Percentiles rank a stretch among this genome's conserved stretches.
These are phyloP conservation scores for Tuber calosporum DNA, from an alignment of 495 filamentous ascomycete genomes.

Conservation along the genomic window DNA sequence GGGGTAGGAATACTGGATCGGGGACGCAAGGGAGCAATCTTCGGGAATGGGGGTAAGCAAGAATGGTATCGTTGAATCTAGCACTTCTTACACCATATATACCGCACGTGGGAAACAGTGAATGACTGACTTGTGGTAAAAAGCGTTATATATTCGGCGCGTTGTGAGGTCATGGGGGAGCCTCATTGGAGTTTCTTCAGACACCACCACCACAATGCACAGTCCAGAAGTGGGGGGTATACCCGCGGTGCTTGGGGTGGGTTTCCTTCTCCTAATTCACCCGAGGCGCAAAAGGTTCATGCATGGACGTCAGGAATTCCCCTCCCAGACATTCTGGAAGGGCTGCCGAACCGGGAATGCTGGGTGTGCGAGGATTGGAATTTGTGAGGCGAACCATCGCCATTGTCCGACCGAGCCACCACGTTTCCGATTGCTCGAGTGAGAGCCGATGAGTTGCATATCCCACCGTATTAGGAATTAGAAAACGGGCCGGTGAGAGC, in stretches of 20 bases:
- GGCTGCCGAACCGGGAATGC: neutral
- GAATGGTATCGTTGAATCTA: neutral
- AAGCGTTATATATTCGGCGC: neutral
- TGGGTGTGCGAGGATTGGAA: neutral
- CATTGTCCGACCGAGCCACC: neutral
- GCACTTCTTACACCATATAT: neutral
- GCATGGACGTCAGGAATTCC: neutral
- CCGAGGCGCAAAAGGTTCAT: neutral
- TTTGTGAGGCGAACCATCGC: neutral
- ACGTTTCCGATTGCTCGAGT: neutral
- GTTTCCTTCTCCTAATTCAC: neutral
- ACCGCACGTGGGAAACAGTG: neutral
- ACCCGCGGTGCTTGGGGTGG: neutral
- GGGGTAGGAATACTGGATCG: neutral
- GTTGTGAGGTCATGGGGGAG: neutral
- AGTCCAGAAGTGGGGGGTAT: neutral
- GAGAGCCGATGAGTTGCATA: neutral
- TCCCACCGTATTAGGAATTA: neutral
- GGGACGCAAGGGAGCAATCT: neutral
- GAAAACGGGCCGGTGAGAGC: neutral
- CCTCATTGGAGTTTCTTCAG: neutral
- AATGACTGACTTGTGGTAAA: neutral
- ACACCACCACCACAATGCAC: neutral
- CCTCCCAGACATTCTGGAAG: neutral
- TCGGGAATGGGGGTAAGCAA: neutral